These are phyloP conservation scores for Articulospora tetracladia DNA, from an alignment of 495 filamentous ascomycete species.

Conservation along the genomic window DNA sequence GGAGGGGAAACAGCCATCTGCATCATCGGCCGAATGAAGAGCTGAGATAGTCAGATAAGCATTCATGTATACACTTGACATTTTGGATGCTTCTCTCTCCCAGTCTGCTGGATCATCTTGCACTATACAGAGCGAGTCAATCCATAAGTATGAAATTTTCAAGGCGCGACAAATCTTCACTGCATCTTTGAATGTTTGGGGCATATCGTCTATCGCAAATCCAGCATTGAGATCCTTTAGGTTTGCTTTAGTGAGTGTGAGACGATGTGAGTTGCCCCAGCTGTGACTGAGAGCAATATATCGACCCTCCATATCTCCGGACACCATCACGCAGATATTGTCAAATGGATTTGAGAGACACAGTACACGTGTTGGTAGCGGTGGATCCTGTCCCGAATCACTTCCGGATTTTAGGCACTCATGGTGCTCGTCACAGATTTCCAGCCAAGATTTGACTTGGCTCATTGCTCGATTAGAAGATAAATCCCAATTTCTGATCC, in stretches of 20 bases:
- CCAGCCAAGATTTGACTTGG: background rate
- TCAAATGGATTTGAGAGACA: background rate
- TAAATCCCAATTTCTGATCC: background rate
- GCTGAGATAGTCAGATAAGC: background rate
- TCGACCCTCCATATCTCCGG: background rate
- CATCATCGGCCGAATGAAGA: background rate
- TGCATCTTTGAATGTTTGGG: slow-evolving; percentile 20
- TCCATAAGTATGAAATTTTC: slow-evolving; percentile 16
- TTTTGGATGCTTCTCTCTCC: slow-evolving; percentile 11
- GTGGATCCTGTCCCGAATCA: background rate
- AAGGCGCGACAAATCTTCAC: slow-evolving; percentile 14
- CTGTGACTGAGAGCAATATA: slow-evolving; percentile 21
- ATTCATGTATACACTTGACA: slow-evolving; percentile 10
- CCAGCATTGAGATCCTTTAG: background rate
- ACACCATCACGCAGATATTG: background rate
- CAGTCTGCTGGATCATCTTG: slow-evolving; percentile 22
- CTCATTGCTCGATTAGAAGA: background rate
- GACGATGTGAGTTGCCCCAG: slow-evolving; percentile 7
- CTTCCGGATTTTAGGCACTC: background rate
- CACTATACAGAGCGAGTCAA: slow-evolving; percentile 20
- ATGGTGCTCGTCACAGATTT: slow-evolving; percentile 1
- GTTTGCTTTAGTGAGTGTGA: background rate
- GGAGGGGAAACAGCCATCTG: background rate
- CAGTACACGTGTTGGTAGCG: background rate
- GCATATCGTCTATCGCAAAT: slow-evolving; percentile 10